Percentiles rank a stretch among this genome's conserved stretches.
Conservation (phyloP, 352 stramenopile species). For the Phytophthora chlamydospora region DNA sequence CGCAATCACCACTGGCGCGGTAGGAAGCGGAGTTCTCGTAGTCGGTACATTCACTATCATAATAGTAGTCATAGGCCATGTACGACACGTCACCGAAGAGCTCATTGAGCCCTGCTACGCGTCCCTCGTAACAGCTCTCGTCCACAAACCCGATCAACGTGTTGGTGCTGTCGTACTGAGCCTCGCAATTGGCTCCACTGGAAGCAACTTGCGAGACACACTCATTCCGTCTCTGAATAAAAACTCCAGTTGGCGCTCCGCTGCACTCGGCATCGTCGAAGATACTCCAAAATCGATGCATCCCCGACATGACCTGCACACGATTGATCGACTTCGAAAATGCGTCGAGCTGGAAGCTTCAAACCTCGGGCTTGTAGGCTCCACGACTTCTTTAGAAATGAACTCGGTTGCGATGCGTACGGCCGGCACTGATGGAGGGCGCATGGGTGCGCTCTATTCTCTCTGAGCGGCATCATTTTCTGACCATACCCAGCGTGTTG, state of each 20-base stretch:
- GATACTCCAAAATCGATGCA: conserved; percentile 15
- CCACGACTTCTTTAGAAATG: too few relatives aligned
- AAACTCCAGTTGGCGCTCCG: conserved; percentile 2
- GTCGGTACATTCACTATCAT: not conserved
- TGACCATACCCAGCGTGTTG: too few relatives aligned
- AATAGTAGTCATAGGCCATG: conserved; percentile 14
- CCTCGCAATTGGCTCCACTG: not conserved
- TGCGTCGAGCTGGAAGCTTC: too few relatives aligned
- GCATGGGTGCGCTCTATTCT: too few relatives aligned
- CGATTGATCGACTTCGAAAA: too few relatives aligned
- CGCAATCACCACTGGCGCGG: conserved; percentile 1
- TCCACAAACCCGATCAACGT: conserved; percentile 3
- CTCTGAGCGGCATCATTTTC: too few relatives aligned
- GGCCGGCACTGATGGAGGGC: too few relatives aligned
- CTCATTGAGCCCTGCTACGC: conserved; percentile 2
- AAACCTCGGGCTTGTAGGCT: too few relatives aligned
- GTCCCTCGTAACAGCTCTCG: conserved; percentile 11
- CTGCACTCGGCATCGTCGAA: conserved; percentile 1
- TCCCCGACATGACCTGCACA: conserved; percentile 4
- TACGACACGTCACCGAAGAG: conserved; percentile 2
- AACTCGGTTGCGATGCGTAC: too few relatives aligned
- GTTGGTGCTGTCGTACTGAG: conserved; percentile 6
- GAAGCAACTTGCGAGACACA: conserved; percentile 4
- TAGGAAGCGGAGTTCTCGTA: conserved; percentile 14
- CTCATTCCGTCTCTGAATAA: conserved; percentile 3